phyloP scores from a whole-genome alignment of 352 stramenopile species.

The Phytophthora sp. region DNA sequence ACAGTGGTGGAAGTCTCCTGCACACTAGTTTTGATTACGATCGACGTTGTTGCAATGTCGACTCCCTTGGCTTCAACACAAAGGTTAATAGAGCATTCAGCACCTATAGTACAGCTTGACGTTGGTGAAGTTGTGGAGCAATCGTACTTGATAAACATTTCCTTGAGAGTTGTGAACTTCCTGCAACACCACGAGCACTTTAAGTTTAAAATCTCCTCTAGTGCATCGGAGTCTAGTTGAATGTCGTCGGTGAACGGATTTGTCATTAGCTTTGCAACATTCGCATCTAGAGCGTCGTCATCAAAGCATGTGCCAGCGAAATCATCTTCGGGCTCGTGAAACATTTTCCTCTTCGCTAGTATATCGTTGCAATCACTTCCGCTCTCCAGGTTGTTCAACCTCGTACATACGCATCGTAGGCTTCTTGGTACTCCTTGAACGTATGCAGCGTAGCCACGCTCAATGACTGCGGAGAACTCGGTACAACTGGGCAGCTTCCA shows the following conservation, averaged over 20 bases:
- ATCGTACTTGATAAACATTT: background rate
- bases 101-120: background rate
- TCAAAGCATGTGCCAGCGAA: background rate
- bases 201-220: background rate
- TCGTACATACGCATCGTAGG: background rate
- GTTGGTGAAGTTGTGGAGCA: background rate
- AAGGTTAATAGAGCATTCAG: constrained; percentile 36
- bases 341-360: background rate
- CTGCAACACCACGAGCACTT: background rate
- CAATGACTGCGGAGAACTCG: background rate
- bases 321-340: background rate
- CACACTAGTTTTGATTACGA: constrained; percentile 24
- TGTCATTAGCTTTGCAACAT: background rate
- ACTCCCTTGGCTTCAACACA: constrained; percentile 47
- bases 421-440: background rate
- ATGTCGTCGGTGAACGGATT: background rate
- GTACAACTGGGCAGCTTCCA: background rate
- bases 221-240: background rate
- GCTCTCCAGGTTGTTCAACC: background rate
- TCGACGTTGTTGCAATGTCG: constrained; percentile 27
- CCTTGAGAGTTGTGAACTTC: constrained; percentile 4
- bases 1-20: constrained; percentile 29
- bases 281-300: background rate
- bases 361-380: background rate
- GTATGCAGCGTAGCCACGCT: too few relatives aligned